phyloP scores from a whole-genome alignment of 768 basidiomycete genomes.

The Artomyces pyxidatus region DNA sequence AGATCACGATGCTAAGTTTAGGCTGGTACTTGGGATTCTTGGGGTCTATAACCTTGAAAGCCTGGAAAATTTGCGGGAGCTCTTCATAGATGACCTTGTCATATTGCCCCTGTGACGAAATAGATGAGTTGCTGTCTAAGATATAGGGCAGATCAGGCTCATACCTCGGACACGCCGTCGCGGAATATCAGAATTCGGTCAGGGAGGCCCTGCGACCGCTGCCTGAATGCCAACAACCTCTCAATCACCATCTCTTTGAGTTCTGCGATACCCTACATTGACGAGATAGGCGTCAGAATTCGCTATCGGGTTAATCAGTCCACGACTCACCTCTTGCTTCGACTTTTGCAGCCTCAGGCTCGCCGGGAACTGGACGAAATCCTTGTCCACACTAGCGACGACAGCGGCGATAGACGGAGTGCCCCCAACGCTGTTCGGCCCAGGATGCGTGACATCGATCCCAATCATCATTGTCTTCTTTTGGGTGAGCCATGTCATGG shows the following conservation, averaged over 20 bases:
- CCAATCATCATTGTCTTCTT: constrained; percentile 77
- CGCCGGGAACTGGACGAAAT: constrained; percentile 72
- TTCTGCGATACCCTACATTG: constrained; percentile 61
- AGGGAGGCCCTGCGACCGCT: constrained; percentile 43
- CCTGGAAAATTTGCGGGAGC: constrained; percentile 49
- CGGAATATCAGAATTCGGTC: constrained; percentile 66
- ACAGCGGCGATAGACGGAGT: constrained; percentile 81
- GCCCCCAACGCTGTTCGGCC: constrained; percentile 55
- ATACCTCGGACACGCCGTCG: constrained; percentile 57
- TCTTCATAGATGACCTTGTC: constrained; percentile 51
- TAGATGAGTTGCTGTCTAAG: too few relatives aligned
- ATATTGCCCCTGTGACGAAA: constrained; percentile 81
- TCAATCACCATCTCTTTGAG: constrained; percentile 64
- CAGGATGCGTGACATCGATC: constrained; percentile 78
- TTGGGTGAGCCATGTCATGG: constrained; percentile 58
- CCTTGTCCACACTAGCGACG: constrained; percentile 63
- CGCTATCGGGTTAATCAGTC: background rate
- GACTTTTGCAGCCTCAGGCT: constrained; percentile 60
- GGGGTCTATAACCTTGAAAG: constrained; percentile 47
- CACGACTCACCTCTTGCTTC: constrained; percentile 30
- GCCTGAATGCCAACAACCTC: constrained; percentile 49
- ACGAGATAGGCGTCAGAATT: background rate
- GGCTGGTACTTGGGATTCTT: constrained; percentile 48
- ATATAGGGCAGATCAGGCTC: background rate
- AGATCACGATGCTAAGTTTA: constrained; percentile 62